A percentile compares a stretch with the other conserved stretches of the same genome.
These are phyloP conservation scores for Triangularia setosa DNA, from an alignment of 2,329 filamentous ascomycete species.

Conservation along the genomic window DNA sequence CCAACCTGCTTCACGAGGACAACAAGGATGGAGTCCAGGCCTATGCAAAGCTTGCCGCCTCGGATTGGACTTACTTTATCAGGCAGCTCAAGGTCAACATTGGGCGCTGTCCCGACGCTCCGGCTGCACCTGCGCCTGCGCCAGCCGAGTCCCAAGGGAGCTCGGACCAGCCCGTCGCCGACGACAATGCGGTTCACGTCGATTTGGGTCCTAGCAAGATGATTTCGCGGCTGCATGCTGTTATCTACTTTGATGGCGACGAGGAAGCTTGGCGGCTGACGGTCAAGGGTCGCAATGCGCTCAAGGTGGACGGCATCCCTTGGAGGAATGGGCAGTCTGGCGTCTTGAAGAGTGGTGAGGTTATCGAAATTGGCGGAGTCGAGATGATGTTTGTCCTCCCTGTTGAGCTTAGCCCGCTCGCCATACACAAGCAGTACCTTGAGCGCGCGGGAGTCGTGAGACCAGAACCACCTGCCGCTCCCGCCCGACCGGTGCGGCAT, in stretches of 20 bases:
- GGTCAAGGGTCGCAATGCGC: constrained; percentile 87
- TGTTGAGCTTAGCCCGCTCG: constrained; percentile 60
- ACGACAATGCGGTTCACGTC: constrained; percentile 65
- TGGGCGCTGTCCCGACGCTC: constrained; percentile 61
- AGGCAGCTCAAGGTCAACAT: constrained; percentile 72
- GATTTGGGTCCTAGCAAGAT: constrained; percentile 83
- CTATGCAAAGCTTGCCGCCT: constrained; percentile 77
- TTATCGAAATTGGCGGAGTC: constrained; percentile 85
- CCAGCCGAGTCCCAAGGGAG: constrained; percentile 29
- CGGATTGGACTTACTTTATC: constrained; percentile 82
- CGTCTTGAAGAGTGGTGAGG: constrained; percentile 75
- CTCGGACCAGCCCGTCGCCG: constrained; percentile 34
- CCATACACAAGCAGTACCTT: constrained; percentile 65
- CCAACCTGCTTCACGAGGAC: constrained; percentile 60
- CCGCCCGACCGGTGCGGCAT: constrained; percentile 22
- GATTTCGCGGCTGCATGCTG: constrained; percentile 72
- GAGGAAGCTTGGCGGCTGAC: constrained; percentile 74
- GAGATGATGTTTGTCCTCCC: constrained; percentile 99
- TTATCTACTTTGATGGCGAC: constrained; percentile 67
- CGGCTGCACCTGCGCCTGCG: constrained; percentile 28
- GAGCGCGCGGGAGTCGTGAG: constrained; percentile 59
- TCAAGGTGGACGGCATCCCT: constrained; percentile 72
- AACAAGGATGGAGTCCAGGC: constrained; percentile 63
- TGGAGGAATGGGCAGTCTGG: constrained; percentile 65
- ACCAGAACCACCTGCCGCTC: constrained; percentile 24